Evolutionary conservation across 2,329 filamentous ascomycete genomes (phyloP), one percentile per base, ranked within the genome.

Genomic region (Aaosphaeria pasadenensis): DNA sequence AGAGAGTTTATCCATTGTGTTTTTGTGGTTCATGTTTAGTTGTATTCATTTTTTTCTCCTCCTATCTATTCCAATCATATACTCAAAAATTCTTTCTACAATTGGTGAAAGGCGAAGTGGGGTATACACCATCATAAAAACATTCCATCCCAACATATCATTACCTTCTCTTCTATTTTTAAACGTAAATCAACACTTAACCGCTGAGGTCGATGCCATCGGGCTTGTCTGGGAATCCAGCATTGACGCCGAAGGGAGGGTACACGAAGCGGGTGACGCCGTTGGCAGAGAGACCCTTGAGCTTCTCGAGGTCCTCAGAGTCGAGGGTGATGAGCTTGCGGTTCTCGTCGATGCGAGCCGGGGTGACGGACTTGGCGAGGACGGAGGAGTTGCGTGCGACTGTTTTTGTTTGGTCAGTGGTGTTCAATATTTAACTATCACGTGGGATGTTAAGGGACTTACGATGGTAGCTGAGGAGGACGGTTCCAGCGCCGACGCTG

Each of bases 381-480:
- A 90, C 87, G 5, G 85, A 88, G 63, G 76, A 80, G 57, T 85
- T 85, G 51, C 85, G 80, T 45, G 83, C 79, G 42, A 89, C 86
- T 88, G 41, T n/a, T 6, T 40, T 11, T 39, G 11, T 7, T 11
- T 24, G 6, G 30, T 40, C 3, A 40, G 11, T 40, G 24, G 17
- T 24, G 17, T 24, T 24, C 17, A 24, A 24, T 24, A 24, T 24
- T 24, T 24, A 24, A 24, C 17, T 24, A 24, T 24, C 17, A 24
- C 17, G 17, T 24, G 17, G 11, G 17, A 24, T 24, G 17, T 24
- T 24, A 43, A 33, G 30, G 42, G 6, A 73, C 82, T 63, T 72
- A 88, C 86, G 74, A 63, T 90, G 86, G 63, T 88, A 90, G 67
- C 85, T 88, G 51, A 91, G 69, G 45, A 90, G 71, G 2, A 91